These are phyloP conservation scores for Clausena lansium DNA, from an alignment of 345 rosid species.

Conservation along the genomic window DNA sequence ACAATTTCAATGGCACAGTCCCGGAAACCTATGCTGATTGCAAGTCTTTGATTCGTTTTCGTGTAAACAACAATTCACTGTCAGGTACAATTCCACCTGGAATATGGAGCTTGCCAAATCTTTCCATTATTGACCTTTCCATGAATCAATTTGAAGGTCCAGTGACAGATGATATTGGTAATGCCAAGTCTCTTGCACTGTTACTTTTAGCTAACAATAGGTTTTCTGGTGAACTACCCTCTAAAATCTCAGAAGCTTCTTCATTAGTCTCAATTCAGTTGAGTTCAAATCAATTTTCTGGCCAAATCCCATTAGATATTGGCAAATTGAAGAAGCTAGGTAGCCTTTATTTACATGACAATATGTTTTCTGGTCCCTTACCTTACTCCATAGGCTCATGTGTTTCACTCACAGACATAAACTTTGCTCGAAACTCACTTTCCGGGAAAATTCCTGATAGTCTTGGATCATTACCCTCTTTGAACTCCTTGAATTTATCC, in stretches of 20 bases:
- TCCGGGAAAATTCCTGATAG: conserved; percentile 62
- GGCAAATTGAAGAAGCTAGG: conserved; percentile 54
- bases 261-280: conserved; percentile 52
- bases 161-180: conserved; percentile 45
- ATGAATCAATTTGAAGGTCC: conserved; percentile 63
- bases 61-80: conserved; percentile 64
- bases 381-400: conserved; percentile 65
- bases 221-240: conserved; percentile 64
- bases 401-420: conserved; percentile 42
- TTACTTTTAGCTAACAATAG: conserved; percentile 46
- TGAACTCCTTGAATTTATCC: conserved; percentile 75
- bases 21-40: conserved; percentile 62
- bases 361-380: conserved; percentile 53
- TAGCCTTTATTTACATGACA: conserved; percentile 44
- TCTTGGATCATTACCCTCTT: conserved; percentile 40
- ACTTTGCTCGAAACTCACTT: conserved; percentile 58
- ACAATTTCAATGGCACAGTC: conserved; percentile 58
- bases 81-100: conserved; percentile 59
- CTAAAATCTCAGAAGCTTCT: conserved; percentile 47
- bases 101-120: conserved; percentile 76
- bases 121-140: conserved; percentile 53
- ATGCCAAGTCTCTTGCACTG: conserved; percentile 57
- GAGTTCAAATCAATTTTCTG: conserved; percentile 53
- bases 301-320: conserved; percentile 48
- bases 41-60: conserved; percentile 51